Base-by-base conservation (phyloP, 129 eudicot species). In the Chrysanthemum seticuspe region DNA sequence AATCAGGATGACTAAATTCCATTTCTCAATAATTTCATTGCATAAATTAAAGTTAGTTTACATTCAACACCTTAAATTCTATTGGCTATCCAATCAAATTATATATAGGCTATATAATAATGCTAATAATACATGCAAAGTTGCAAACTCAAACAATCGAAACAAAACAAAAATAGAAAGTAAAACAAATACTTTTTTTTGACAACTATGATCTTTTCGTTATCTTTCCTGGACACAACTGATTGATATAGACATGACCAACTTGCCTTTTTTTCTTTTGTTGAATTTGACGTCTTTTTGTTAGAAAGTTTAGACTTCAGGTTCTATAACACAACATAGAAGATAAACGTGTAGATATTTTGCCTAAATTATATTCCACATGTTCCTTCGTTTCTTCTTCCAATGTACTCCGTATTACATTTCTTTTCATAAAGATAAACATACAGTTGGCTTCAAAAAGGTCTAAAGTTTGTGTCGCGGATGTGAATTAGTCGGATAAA, bases 181-280 rank as follows among this genome's bases (percentile, higher is more conserved):
- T 47, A 64, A 44, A 34, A 18, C 23, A 66, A 47, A 56, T 5
- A 45, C 23, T 40, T 40, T 40, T 40, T 40, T 40, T 40, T 7
- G 7, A 40, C 45, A 40, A 5, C 1, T 36, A 36, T 0, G 44
- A 36, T 67, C 40, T 0, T 55, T 66, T 62, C 13, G 1, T 47
- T 48, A 16, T 36, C 12, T 68, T 58, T 47, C 14, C 21, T 61
- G 6, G n/a, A 54, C 34, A 75, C 18, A 40, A 25, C 11, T 54
- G 73, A 67, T 55, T 57, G 79, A 76, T 76, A 56, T 60, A 65
- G 79, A 76, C 80, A 67, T 57, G 48, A 45, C 40, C 51, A 57
- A 58, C 50, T 58, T 29, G 61, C 11, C 9, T 5, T 51, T 49
- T 13, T 65, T 65, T 74, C 19, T 51, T 16, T 53, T 74, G 23